Percentiles rank a stretch among this genome's conserved stretches.
Evolutionary conservation across 179 eudicot species (phyloP).

Genomic region (Actinidia arguta): DNA sequence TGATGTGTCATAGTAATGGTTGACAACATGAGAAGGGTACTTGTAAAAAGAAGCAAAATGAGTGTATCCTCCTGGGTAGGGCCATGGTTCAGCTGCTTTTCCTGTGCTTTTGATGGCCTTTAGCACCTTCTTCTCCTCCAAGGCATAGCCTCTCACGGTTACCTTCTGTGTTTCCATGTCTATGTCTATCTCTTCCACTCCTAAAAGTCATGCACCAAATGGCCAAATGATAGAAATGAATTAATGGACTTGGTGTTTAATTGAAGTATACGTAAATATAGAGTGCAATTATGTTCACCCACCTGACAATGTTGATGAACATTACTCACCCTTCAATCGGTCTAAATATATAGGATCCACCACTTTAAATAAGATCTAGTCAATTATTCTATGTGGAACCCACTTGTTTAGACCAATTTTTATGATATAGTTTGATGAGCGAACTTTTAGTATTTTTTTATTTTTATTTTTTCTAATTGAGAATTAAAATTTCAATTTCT

Average conservation of each 20-base stretch:
- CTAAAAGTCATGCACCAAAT: constrained; percentile 26
- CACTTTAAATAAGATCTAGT: no score
- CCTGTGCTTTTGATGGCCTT: constrained; percentile 89
- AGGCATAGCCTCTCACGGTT: constrained; percentile 65
- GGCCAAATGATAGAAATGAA: background rate
- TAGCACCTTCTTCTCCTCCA: constrained; percentile 84
- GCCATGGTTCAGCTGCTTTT: constrained; percentile 96
- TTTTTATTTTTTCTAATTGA: no score
- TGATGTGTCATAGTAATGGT: constrained; percentile 76
- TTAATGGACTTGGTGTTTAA: background rate
- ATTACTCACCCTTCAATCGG: background rate
- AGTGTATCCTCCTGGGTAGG: constrained; percentile 70
- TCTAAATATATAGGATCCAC: no score
- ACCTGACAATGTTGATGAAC: background rate
- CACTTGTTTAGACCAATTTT: no score
- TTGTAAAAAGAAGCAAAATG: constrained; percentile 87
- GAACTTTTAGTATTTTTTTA: no score
- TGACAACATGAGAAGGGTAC: constrained; percentile 68
- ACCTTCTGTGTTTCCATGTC: constrained; percentile 73
- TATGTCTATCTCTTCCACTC: constrained; percentile 76
- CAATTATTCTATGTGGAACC: no score
- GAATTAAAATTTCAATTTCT: no score
- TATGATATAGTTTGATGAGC: no score
- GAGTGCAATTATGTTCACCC: background rate
- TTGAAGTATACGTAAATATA: background rate